Evolutionary conservation across 495 filamentous ascomycete species (phyloP), one percentile per base, ranked within the genome.

Genomic region (Podospora fimiseda): DNA sequence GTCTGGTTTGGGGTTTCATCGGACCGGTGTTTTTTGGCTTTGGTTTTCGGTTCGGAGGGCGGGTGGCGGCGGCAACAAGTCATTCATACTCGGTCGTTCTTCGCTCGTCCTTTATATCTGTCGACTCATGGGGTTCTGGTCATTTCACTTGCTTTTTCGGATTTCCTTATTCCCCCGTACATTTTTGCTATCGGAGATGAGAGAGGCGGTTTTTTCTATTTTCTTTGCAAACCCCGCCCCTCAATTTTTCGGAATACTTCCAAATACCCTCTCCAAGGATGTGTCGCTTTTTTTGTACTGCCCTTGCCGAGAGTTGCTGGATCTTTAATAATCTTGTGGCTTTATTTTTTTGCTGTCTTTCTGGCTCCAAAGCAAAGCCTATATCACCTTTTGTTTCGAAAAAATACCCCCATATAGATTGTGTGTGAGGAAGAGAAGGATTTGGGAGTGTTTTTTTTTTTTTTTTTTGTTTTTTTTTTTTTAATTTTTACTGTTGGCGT

Each of bases 21-120:
- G 59, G 48, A 58, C 33, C 23, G 59, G 59, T 53, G 58, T 63
- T 60, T 43, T 51, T 27, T 48, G 8, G 46, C 49, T 45, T 21
- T 46, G 16, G 27, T 50, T 36, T 45, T 21, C 41, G 16, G 27
- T 50, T 36, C 15, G 50, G 43, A 16, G 52, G 50, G 39, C 40
- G 53, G 43, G 44, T 46, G 37, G 57, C 49, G 56, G 49, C 59
- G 55, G 51, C 30, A 52, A 55, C 43, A 36, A 48, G 42, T 52
- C 59, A 57, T 62, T 47, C 46, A 39, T 44, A 49, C 19, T 48
- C 44, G 9, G 53, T 40, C 41, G 9, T 40, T 24, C 45, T 52
- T 52, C n/a, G 21, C 45, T 33, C 23, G 46, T 16, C 44, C 52
- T 16, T n/a, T 3, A 38, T 37, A 18, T 33, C 27, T 5, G 6